Evolutionary conservation across 371 early-diverging fungal genomes (phyloP), one percentile per base, ranked within the genome.

Genomic region (Mucor indicus): DNA sequence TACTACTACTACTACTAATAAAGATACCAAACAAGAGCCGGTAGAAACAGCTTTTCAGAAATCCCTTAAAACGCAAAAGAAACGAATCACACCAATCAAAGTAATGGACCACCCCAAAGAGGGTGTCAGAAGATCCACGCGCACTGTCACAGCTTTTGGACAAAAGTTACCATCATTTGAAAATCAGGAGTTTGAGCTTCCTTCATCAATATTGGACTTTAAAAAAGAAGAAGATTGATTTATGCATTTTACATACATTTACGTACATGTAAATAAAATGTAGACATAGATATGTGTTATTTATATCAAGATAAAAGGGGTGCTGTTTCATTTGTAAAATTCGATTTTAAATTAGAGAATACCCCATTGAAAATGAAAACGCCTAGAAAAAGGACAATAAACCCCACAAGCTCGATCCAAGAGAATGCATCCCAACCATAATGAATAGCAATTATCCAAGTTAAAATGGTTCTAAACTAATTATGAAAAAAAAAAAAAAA

Each of bases 81-180:
- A 33, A 15, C 6, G 35, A 33, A 29, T 29, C 6, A 29, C 6
- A 6, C 6, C 12, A 6, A 29, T 6, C 12, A 29, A 29, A 12
- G 30, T 8, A 8, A 8, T 29, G 8, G n/a, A 33, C 4, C 11
- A 33, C 4, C 8, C 30, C 12, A 8, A 23, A 39, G 19, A 20
- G 41, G 38, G 59, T 31, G 30, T 67, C 50, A 42, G 72, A 47
- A 44, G 73, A 48, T 44, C 61, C 25, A 20, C 39, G 39, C 55
- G 81, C 38, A 22, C 64, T 55, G 44, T 63, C 0, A 38, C 67
- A 31, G 81, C 79, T 0, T 80, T 80, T 65, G 81, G 81, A n/a
- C 67, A 67, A 15, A 69, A 62, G 38, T 43, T 80, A 31, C 81
- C 81, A 1, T 36, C 47, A 1, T 56, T 80, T 55, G 53, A 53